Percentiles rank a stretch among this genome's conserved stretches.
Conservation (phyloP, 306 rosid species). For the Nissolia schottii region DNA sequence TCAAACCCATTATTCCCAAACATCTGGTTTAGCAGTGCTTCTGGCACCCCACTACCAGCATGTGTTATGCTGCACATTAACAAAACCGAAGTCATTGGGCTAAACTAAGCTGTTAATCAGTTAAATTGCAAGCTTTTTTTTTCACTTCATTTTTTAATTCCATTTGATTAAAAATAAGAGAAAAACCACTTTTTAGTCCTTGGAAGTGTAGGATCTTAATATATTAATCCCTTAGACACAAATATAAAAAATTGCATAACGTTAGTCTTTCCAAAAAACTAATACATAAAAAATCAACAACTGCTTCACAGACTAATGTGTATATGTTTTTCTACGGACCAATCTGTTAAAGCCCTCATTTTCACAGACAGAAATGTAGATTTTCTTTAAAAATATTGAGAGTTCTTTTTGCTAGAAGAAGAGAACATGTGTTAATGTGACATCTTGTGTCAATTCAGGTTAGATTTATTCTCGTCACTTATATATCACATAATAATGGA, state of each 20-base stretch:
- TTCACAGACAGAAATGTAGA: too few relatives aligned
- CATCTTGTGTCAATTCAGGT: background rate
- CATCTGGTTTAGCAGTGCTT: constrained; percentile 72
- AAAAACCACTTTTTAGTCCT: too few relatives aligned
- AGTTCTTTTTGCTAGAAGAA: background rate
- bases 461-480: background rate
- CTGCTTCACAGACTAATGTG: too few relatives aligned
- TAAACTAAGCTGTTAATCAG: background rate
- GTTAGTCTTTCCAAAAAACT: too few relatives aligned
- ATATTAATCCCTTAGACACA: too few relatives aligned
- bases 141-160: too few relatives aligned
- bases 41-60: constrained; percentile 72
- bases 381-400: background rate
- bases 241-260: too few relatives aligned
- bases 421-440: background rate
- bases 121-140: background rate
- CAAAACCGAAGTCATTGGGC: background rate
- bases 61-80: constrained; percentile 58
- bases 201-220: too few relatives aligned
- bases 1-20: constrained; percentile 56
- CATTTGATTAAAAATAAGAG: too few relatives aligned
- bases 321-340: too few relatives aligned
- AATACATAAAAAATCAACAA: too few relatives aligned
- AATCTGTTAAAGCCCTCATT: too few relatives aligned
- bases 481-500: background rate